Base-by-base conservation (phyloP, 352 stramenopile species). In the Phytophthora niederhauseri region DNA sequence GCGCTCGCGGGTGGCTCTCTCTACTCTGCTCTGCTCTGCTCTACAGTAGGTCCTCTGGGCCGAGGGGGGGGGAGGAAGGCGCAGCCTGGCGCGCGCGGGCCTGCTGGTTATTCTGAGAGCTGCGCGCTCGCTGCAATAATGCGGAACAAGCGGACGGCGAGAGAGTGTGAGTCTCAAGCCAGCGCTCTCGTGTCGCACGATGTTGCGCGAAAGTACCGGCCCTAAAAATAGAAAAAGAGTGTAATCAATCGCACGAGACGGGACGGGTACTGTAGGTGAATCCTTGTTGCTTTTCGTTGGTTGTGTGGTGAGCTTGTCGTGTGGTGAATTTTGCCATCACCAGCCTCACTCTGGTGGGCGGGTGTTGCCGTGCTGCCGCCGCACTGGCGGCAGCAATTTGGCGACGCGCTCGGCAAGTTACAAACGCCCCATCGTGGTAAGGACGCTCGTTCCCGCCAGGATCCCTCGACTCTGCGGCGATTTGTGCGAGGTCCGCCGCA, bases 381-480 rank as follows among this genome's bases (percentile, higher is more conserved):
- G 30, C 30, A 9, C 45, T 51, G 45, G n/a, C 45, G 17, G 45
- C 53, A 12, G 53, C 66, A 70, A 73, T 61, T 46, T 66, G 61
- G 66, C 55, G 36, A 66, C 41, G 7, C 14, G 22, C 54, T 28
- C 15, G 45, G n/a, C 19, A 31, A 34, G 34, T 64, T 64, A 38
- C 45, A 63, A 19, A 62, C 58, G 61, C 22, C 30, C 28, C 45
- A 8, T 63, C 17, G 49, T 66, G 64, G 64, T 66, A 71, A 66
- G 49, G 38, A 34, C 6, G 38, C 26, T 43, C 54, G 49, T 58
- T 19, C 46, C 64, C 64, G 57, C 20, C 57, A 71, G 64, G 57
- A 70, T 66, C 38, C 64, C 64, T 66, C 56, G 36, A 66, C 4
- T 61, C 38, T 14, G 20, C 34, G 55, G 19, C 11, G 64, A 71